Conservation (phyloP, 2,329 filamentous ascomycete genomes). For the Pseudogymnoascus sp. region DNA sequence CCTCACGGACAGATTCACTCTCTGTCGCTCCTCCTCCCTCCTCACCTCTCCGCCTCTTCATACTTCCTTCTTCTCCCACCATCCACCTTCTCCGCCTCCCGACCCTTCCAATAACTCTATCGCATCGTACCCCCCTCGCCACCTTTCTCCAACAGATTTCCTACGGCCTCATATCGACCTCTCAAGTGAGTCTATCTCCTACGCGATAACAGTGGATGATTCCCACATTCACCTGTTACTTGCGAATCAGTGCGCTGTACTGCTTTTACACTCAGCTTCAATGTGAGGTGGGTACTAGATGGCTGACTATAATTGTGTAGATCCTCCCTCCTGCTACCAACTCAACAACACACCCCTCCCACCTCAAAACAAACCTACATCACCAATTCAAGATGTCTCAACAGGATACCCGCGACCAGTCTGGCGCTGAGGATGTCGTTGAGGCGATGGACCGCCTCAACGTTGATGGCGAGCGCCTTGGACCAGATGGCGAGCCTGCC, state of each 20-base stretch:
- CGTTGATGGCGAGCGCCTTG: constrained; percentile 45
- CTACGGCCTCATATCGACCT: not conserved
- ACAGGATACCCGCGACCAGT: constrained; percentile 24
- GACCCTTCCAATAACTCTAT: constrained; percentile 11
- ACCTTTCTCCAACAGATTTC: constrained; percentile 10
- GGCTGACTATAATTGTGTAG: not conserved
- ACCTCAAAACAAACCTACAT: constrained; percentile 5
- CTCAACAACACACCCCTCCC: not conserved
- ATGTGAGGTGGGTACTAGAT: not conserved
- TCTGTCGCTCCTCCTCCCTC: constrained; percentile 12
- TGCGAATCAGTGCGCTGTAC: not conserved
- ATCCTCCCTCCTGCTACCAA: not conserved
- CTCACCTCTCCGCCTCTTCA: constrained; percentile 10
- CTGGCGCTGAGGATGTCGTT: constrained; percentile 40
- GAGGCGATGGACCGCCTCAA: constrained; percentile 59
- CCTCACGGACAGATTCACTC: constrained; percentile 16
- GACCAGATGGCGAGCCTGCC: constrained; percentile 65
- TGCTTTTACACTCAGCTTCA: not conserved
- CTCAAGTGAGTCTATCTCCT: not conserved
- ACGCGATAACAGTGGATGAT: not conserved
- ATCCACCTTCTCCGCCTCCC: constrained; percentile 9
- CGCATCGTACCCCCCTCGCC: constrained; percentile 13
- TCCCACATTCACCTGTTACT: not conserved
- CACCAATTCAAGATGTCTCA: constrained; percentile 22
- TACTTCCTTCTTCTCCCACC: constrained; percentile 14